Conservation (phyloP, 345 rosid genomes). For the Melaleuca alternifolia region DNA sequence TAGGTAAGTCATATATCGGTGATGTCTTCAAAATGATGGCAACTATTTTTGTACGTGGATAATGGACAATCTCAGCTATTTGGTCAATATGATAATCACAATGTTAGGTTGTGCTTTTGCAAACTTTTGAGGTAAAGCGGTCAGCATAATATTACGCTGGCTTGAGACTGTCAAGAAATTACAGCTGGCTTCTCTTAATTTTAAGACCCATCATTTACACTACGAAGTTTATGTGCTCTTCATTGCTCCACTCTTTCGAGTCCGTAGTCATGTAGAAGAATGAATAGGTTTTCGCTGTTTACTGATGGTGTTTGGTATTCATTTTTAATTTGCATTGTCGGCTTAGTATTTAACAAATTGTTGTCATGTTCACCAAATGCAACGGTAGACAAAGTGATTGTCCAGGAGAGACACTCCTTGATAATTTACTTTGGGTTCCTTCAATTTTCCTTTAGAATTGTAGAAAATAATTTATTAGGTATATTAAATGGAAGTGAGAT, state of each 20-base stretch:
- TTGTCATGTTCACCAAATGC: background rate
- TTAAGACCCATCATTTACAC: background rate
- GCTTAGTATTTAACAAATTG: background rate
- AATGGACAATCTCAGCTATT: background rate
- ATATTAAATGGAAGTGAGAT: background rate
- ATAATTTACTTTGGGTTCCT: background rate
- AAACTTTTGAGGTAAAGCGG: background rate
- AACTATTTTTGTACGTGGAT: background rate
- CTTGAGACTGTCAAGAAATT: background rate
- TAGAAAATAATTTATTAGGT: background rate
- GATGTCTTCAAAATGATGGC: background rate
- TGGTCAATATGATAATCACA: background rate
- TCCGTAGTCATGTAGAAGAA: background rate
- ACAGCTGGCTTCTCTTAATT: background rate
- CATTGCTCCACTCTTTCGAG: background rate
- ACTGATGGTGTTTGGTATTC: background rate
- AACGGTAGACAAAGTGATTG: background rate
- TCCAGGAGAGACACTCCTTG: background rate
- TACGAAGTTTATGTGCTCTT: background rate
- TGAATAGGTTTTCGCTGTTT: background rate
- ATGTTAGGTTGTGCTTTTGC: background rate
- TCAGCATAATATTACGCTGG: background rate
- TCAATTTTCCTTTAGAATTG: background rate
- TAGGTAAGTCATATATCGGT: conserved; percentile 24
- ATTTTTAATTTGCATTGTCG: background rate